Conservation (phyloP, 495 filamentous ascomycete species). For the Tuber magnatum region DNA sequence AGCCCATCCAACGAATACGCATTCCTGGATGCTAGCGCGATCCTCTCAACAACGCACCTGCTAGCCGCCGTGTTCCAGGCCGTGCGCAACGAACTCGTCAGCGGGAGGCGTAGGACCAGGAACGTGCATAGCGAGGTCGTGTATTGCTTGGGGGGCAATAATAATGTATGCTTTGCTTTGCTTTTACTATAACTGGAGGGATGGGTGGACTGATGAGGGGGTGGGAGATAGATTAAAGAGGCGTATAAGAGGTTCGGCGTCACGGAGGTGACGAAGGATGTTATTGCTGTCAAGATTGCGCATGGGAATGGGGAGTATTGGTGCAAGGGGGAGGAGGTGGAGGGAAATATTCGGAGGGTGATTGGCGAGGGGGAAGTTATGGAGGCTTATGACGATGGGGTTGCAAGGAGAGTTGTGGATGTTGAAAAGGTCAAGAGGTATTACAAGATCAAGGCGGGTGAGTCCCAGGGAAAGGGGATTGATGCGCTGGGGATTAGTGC, state of each 20-base stretch:
- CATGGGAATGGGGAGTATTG: not conserved
- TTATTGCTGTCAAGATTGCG: conserved; percentile 71
- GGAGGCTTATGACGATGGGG: conserved; percentile 55
- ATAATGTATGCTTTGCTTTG: conserved; percentile 57
- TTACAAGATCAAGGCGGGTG: conserved; percentile 64
- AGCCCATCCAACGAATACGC: not conserved
- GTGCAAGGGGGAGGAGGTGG: conserved; percentile 1
- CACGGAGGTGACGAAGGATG: conserved; percentile 55
- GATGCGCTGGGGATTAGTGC: conserved; percentile 44
- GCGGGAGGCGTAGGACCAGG: conserved; percentile 58
- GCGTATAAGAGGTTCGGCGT: conserved; percentile 85
- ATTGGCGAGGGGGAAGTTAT: conserved; percentile 58
- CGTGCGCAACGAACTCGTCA: conserved; percentile 56
- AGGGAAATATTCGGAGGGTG: conserved; percentile 17
- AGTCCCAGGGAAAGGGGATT: conserved; percentile 26
- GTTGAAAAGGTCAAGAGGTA: conserved; percentile 65
- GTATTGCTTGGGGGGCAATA: conserved; percentile 69
- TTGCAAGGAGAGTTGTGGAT: conserved; percentile 50
- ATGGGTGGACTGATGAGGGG: not conserved
- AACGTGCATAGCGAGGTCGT: conserved; percentile 95
- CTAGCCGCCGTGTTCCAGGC: conserved; percentile 74
- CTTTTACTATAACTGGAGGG: not conserved
- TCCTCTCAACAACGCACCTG: conserved; percentile 59
- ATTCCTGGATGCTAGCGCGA: not conserved
- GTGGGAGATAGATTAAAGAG: conserved; percentile 66